Evolutionary conservation across 805 yeast species (phyloP).

Genomic region (Saturnispora gosingensis): DNA sequence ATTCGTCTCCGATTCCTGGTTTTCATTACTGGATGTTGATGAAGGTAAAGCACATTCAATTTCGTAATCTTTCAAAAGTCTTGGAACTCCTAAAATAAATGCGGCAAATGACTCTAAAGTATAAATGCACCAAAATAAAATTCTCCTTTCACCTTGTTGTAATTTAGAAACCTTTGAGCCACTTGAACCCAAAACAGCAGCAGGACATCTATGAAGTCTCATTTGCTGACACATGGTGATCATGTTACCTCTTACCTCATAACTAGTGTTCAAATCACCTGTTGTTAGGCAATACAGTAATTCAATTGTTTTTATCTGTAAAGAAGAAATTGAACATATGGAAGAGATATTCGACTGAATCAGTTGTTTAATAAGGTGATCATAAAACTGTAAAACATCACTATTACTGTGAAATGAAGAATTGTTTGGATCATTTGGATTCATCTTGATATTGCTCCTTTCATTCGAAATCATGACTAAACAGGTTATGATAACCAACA

Average conservation of each 20-base stretch:
- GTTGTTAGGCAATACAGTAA: slow-evolving; percentile 60
- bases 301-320: slow-evolving; percentile 62
- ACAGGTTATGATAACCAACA: slow-evolving; percentile 39
- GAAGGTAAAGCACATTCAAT: slow-evolving; percentile 83
- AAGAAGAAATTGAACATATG: slow-evolving; percentile 53
- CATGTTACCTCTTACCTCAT: slow-evolving; percentile 65
- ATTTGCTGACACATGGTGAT: slow-evolving; percentile 80
- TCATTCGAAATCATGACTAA: slow-evolving; percentile 39
- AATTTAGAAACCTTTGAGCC: slow-evolving; percentile 57
- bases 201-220: slow-evolving; percentile 78
- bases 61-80: slow-evolving; percentile 69
- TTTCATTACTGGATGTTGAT: slow-evolving; percentile 25
- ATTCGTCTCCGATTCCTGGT: slow-evolving; percentile 40
- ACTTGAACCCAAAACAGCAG: slow-evolving; percentile 60
- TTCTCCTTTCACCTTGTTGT: slow-evolving; percentile 76
- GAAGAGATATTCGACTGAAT: slow-evolving; percentile 52
- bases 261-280: slow-evolving; percentile 67
- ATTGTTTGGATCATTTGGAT: background rate
- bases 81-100: slow-evolving; percentile 72
- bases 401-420: slow-evolving; percentile 16
- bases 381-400: slow-evolving; percentile 41
- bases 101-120: slow-evolving; percentile 68
- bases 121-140: slow-evolving; percentile 78
- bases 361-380: slow-evolving; percentile 52
- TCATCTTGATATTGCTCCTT: slow-evolving; percentile 18